Base-by-base conservation (phyloP, 2,329 filamentous ascomycete genomes). In the Neopestalotiopsis rosae region DNA sequence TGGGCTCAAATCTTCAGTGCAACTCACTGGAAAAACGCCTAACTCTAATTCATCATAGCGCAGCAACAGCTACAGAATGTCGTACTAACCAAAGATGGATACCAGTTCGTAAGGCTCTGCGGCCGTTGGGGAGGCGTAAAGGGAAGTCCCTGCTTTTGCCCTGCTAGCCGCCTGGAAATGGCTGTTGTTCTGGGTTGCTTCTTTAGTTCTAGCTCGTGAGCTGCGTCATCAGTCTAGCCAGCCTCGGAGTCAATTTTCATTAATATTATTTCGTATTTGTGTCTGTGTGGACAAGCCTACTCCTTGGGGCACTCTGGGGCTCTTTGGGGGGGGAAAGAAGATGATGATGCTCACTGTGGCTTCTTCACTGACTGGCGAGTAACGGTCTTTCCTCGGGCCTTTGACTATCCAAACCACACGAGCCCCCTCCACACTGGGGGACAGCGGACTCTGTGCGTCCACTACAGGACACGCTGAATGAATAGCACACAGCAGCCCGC, bases 161-260 rank as follows among this genome's bases (percentile, higher is more conserved):
- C n/a, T 56, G 64, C n/a, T 57, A 66, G 49, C 49, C 34, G 14
- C n/a, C 38, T 64, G 34, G n/a, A 64, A 20, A 14, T 20, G 28
- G 34, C 20, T 14, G 61, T 64, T 38, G 12, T 10, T 24, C 32
- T 66, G 28, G 52, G 14, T 40, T 56, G 30, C 64, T 24, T 24
- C n/a, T 56, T 24, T 38, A 14, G 32, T 28, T 38, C 40, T 66
- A 57, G 64, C 49, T 28, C 28, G 20, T 13, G 28, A 7, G 64
- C 64, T 66, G 64, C 64, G 64, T 66, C 64, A 66, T 66, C 64
- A 58, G 64, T 34, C 40, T 65, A 56, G 59, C 59, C 61, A 45
- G 42, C 61, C 40, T 64, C 40, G 61, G 34, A 34, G 40, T 20
- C 12, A 62, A 62, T 62, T 40, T 62, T 52, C 45, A 52, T 52